These are phyloP conservation scores for Metarhizium anisopliae DNA, from an alignment of 2,329 filamentous ascomycete species.

Conservation along the genomic window DNA sequence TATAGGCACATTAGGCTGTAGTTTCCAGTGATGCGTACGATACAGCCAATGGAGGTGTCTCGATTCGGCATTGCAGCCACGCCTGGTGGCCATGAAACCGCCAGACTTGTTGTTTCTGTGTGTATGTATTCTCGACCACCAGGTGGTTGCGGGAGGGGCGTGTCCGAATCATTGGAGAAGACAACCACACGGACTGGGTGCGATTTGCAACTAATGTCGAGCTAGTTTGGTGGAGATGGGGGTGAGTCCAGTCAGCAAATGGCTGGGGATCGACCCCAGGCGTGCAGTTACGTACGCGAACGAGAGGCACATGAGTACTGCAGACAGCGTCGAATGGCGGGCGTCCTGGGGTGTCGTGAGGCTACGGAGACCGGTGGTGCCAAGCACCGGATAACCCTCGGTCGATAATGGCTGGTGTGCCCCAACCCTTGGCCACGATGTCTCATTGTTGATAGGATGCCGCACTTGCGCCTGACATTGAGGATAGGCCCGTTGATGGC, in stretches of 20 bases:
- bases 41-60: not conserved
- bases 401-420: not conserved
- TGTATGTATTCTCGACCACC: too few species aligned
- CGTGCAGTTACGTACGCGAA: not conserved
- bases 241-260: not conserved
- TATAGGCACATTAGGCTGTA: not conserved
- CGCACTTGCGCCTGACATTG: too few species aligned
- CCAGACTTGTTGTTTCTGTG: too few species aligned
- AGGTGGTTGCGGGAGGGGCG: not conserved
- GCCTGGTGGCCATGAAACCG: too few species aligned
- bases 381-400: not conserved
- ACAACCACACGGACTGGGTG: not conserved
- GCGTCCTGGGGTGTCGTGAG: too few species aligned
- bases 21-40: not conserved
- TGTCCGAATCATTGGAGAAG: not conserved
- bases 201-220: not conserved
- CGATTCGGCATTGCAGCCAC: not conserved
- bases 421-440: too few species aligned
- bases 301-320: not conserved
- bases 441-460: too few species aligned
- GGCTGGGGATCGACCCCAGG: not conserved
- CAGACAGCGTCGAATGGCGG: too few species aligned
- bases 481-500: too few species aligned
- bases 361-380: not conserved
- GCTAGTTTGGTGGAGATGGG: conserved; percentile 6